Conservation (phyloP, 2,329 filamentous ascomycete species). For the Furcasterigmium furcatum region DNA sequence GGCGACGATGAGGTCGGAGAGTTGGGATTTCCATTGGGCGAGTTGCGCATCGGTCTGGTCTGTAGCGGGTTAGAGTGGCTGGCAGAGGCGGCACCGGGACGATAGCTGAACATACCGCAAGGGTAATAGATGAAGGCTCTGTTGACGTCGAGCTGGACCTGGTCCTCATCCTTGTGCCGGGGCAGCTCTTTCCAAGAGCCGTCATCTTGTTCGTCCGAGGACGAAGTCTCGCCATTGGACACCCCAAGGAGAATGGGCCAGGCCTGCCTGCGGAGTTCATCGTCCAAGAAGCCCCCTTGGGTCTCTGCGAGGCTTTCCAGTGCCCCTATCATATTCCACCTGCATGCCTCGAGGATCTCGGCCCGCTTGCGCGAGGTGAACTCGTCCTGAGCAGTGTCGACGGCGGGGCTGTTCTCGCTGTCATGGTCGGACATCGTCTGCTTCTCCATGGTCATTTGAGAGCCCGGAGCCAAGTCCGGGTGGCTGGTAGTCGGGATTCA, state of each 20-base stretch:
- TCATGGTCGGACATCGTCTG: not conserved
- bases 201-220: conserved; percentile 4
- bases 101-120: conserved; percentile 51
- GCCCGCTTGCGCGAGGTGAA: conserved; percentile 33
- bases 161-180: conserved; percentile 81
- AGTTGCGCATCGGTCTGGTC: conserved; percentile 69
- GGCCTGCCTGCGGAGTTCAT: conserved; percentile 66
- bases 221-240: conserved; percentile 11
- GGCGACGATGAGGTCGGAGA: conserved; percentile 76
- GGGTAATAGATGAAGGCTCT: conserved; percentile 98
- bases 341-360: conserved; percentile 59
- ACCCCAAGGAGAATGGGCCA: conserved; percentile 65
- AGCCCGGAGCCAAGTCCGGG: too few relatives aligned
- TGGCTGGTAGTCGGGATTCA: not conserved
- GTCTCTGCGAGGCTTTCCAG: conserved; percentile 59
- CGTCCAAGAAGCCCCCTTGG: conserved; percentile 63
- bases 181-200: conserved; percentile 60
- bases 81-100: conserved; percentile 9
- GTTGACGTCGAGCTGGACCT: conserved; percentile 89
- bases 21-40: conserved; percentile 66
- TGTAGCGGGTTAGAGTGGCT: conserved; percentile 28
- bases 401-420: not conserved
- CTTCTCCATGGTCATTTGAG: too few relatives aligned
- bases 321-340: conserved; percentile 48
- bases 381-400: not conserved